phyloP scores from a whole-genome alignment of 345 rosid genomes.

The Eucalyptus regnans region DNA sequence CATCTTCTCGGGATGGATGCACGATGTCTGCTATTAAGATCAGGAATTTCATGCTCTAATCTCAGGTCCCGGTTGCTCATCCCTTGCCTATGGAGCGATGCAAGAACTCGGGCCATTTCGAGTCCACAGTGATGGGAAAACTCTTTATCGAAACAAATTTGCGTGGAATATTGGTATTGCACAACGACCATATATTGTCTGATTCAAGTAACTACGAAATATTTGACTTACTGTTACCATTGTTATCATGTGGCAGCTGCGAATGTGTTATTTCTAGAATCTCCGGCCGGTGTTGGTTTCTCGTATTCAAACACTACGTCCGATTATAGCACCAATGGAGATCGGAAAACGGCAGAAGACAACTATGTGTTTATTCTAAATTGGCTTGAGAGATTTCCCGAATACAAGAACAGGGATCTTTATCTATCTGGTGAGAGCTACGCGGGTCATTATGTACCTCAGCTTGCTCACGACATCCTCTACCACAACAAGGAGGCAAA shows the following conservation, averaged over 20 bases:
- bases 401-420: constrained; percentile 51
- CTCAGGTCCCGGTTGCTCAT: constrained; percentile 37
- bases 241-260: constrained; percentile 25
- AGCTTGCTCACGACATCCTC: constrained; percentile 59
- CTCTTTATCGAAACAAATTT: constrained; percentile 12
- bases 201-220: background rate
- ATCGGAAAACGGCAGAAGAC: constrained; percentile 47
- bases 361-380: constrained; percentile 53
- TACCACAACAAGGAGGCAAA: constrained; percentile 28
- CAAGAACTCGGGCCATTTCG: constrained; percentile 39
- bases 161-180: constrained; percentile 6
- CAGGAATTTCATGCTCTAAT: background rate
- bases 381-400: constrained; percentile 89
- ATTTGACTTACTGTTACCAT: background rate
- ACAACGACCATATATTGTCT: background rate
- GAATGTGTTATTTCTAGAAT: constrained; percentile 70
- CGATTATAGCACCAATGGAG: constrained; percentile 40
- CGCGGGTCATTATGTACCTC: constrained; percentile 85
- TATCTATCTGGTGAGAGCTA: constrained; percentile 90
- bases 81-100: constrained; percentile 35
- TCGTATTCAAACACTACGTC: constrained; percentile 68
- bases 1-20: background rate
- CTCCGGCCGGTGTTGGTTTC: constrained; percentile 90
- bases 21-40: background rate
- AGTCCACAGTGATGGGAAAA: constrained; percentile 25